Evolutionary conservation across 2,329 filamentous ascomycete species (phyloP), one percentile per base, ranked within the genome.

Genomic region (Venturia pyrina): DNA sequence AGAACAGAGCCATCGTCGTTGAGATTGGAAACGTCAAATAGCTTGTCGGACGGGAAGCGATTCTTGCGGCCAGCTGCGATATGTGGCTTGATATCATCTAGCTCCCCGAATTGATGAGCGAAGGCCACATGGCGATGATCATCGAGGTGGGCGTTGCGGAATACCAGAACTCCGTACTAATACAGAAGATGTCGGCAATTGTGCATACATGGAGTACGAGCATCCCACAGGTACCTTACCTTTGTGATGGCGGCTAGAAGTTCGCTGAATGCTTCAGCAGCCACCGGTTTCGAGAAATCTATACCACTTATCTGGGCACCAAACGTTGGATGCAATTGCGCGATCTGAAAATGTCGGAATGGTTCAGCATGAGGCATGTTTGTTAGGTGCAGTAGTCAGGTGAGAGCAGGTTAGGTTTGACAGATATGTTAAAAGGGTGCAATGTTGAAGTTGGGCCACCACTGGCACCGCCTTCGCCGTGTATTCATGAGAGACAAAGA

Each of bases 11-110:
- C 80, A 53, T 83, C 78, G 1, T 76, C 75, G 62, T 83, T 78
- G 15, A 85, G 73, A 71, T 87, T 87, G 63, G 81, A 78, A 0
- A 82, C 82, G 68, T 87, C 84, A 71, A 86, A 86, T 0, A 87
- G 77, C 71, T 85, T 80, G 53, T 78, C 74, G 67, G 80, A 77
- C 1, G 73, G 69, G 68, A 82, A 79, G 24, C 83, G 79, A 66
- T 79, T 76, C 69, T 78, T 77, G 56, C 81, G 78, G 19, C 80
- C 82, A 0, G 73, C 75, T 1, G 73, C 73, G 8, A 80, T 73
- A 72, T 82, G 85, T 0, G 80, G 81, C 21, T 73, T 78, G 41
- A 84, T 78, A 70, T 85, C 80, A 72, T 86, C 83, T 0, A 86
- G 78, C 28, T 83, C 81, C 24, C 83, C 85, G 67, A 86, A 80